Evolutionary conservation across 768 basidiomycete genomes (phyloP).

Genomic region (Lactarius pseudohatsudake): DNA sequence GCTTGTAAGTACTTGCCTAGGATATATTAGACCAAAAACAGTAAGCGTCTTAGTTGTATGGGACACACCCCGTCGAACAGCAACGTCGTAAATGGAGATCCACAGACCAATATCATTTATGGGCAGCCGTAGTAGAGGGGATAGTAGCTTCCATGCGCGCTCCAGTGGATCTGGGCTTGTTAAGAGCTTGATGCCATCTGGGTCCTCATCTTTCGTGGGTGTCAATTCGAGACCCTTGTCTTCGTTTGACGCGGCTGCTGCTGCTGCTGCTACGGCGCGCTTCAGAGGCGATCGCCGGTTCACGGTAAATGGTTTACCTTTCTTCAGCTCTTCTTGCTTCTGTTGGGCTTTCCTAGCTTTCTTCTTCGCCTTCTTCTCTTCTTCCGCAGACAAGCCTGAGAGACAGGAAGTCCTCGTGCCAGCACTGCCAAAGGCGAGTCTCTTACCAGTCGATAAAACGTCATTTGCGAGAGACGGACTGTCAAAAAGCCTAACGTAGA

Average conservation of each 20-base stretch:
- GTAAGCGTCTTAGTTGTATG: background rate
- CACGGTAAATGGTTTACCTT: conserved; percentile 45
- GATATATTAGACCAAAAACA: conserved; percentile 13
- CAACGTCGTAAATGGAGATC: conserved; percentile 76
- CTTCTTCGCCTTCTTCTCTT: conserved; percentile 80
- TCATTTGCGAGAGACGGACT: conserved; percentile 59
- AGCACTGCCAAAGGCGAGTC: conserved; percentile 17
- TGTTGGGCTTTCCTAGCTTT: conserved; percentile 81
- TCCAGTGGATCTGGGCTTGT: conserved; percentile 65
- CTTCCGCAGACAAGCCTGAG: conserved; percentile 50
- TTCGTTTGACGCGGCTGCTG: conserved; percentile 45
- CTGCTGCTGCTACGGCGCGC: conserved; percentile 31
- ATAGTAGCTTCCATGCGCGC: conserved; percentile 68
- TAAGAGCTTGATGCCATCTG: conserved; percentile 73
- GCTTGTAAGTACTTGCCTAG: conserved; percentile 84
- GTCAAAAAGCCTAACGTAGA: conserved; percentile 72
- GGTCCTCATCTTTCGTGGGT: conserved; percentile 74
- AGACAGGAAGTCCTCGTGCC: conserved; percentile 23
- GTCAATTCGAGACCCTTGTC: conserved; percentile 69
- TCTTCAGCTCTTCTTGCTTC: conserved; percentile 71
- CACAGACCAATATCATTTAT: conserved; percentile 64
- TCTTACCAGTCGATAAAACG: conserved; percentile 32
- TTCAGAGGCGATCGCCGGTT: conserved; percentile 22
- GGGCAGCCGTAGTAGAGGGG: conserved; percentile 56
- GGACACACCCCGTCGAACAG: conserved; percentile 71